Base-by-base conservation (phyloP, 2,329 filamentous ascomycete species). In the Zalaria obscura region DNA sequence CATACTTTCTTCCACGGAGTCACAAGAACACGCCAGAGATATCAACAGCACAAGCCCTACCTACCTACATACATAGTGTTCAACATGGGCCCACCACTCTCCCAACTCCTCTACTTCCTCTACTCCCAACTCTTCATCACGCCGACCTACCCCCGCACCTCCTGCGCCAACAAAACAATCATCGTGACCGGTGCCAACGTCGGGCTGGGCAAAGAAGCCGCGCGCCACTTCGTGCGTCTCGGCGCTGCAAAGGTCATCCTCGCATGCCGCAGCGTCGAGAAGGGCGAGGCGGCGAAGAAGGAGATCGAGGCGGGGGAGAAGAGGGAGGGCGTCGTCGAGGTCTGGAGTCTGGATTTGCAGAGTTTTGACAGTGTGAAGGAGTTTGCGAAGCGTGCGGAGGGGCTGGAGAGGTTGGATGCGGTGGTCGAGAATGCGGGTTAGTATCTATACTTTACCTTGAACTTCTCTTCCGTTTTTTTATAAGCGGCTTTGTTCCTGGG, bases 131-230 rank as follows among this genome's bases (percentile, higher is more conserved):
- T 64, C 45, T 55, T 64, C 42, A 45, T 62, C 36, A 60, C 52
- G 4, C 64, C 63, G 4, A 43, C 56, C 42, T 42, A 55, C 5
- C 52, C 63, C 32, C 46, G 48, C 27, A 53, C 55, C 27, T 55
- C 58, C 9, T 48, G 57, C 27, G 47, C 47, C 5, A 64, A 60
- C 11, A 55, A 62, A 35, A 65, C 55, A 4, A 53, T 68, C 41
- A 63, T 72, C 27, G 61, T 72, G 4, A 73, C 69, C 0, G 68
- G 69, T 35, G 59, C 64, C 3, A 71, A 71, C 41, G 53, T 57
- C 5, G 68, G 67, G 3, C 58, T 72, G 0, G 68, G 69, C 9
- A 56, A 61, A 36, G 65, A 71, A 52, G 62, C 67, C 4, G 61
- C 63, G 1, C 55, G 55, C 1, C 65, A 69, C 45, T 58, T 67